These are phyloP conservation scores for Phycomyces nitens DNA, from an alignment of 192 early-diverging fungal genomes.

Conservation along the genomic window DNA sequence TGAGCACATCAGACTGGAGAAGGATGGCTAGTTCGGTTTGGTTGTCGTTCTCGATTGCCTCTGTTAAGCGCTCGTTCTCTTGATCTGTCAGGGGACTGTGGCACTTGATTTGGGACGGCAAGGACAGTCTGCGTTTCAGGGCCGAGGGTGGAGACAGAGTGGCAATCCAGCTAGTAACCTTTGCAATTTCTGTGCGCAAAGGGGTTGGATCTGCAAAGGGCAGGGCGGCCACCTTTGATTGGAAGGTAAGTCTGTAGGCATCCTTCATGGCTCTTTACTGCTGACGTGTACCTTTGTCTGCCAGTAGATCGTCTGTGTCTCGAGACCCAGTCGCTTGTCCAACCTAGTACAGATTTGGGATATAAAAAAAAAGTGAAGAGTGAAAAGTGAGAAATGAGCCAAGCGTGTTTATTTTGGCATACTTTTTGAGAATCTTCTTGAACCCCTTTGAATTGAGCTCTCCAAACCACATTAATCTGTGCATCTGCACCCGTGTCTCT, in stretches of 20 bases:
- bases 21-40: not conserved
- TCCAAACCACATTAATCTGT: slow-evolving; percentile 49
- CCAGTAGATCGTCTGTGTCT: slow-evolving; percentile 39
- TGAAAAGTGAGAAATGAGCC: not conserved
- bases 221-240: slow-evolving; percentile 35
- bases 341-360: slow-evolving; percentile 32
- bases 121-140: not conserved
- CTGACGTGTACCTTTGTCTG: slow-evolving; percentile 40
- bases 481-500: slow-evolving; percentile 43
- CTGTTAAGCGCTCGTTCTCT: not conserved
- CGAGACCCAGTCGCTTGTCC: slow-evolving; percentile 43
- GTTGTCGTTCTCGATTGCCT: not conserved
- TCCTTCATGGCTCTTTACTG: too few species aligned
- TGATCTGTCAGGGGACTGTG: not conserved
- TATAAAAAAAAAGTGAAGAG: not conserved
- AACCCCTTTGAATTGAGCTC: slow-evolving; percentile 50
- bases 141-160: not conserved
- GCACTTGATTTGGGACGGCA: not conserved
- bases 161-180: slow-evolving; percentile 15
- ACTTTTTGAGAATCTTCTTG: slow-evolving; percentile 60
- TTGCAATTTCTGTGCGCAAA: slow-evolving; percentile 13
- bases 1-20: not conserved
- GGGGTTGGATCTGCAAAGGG: slow-evolving; percentile 39
- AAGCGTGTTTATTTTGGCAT: slow-evolving; percentile 16
- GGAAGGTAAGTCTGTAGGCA: too few species aligned